Evolutionary conservation across 2,329 filamentous ascomycete species (phyloP), one percentile per base, ranked within the genome.

Genomic region (Aplosporella prunicola): DNA sequence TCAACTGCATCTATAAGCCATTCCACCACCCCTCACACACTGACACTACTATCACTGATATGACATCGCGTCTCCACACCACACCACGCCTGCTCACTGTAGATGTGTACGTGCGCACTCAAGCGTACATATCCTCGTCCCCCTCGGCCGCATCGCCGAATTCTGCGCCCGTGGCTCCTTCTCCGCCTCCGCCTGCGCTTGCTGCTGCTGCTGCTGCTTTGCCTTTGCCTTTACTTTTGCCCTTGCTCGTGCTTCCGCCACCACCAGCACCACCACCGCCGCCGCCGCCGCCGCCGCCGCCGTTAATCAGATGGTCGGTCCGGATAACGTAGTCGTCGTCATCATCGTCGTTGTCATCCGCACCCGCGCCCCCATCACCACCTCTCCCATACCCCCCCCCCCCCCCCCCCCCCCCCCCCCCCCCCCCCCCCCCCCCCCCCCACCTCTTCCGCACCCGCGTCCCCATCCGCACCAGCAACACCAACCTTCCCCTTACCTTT

Each of bases 41-140:
- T n/a, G n/a, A n/a, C n/a, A n/a, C n/a, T n/a, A n/a, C n/a, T n/a
- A n/a, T n/a, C n/a, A n/a, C n/a, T n/a, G n/a, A n/a, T n/a, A n/a
- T n/a, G n/a, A n/a, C n/a, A n/a, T n/a, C n/a, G n/a, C n/a, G n/a
- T n/a, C n/a, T n/a, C n/a, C n/a, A n/a, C n/a, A n/a, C n/a, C n/a
- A n/a, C n/a, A n/a, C n/a, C n/a, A n/a, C n/a, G n/a, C n/a, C n/a
- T n/a, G n/a, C n/a, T n/a, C n/a, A n/a, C n/a, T n/a, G n/a, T n/a
- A n/a, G n/a, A n/a, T 29, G 3, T 15, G 5, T 13, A 13, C 13
- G 3, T 16, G 10, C 26, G 14, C 11, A 11, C 30, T 18, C 13
- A 34, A 17, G 17, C 28, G 32, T 69, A 69, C 53, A 69, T 44
- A 30, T 67, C 65, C 45, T 61, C 55, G 20, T 61, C 59, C 20